phyloP scores from a whole-genome alignment of 805 yeast species.

The Cyberlindnera samutprakarnensis region DNA sequence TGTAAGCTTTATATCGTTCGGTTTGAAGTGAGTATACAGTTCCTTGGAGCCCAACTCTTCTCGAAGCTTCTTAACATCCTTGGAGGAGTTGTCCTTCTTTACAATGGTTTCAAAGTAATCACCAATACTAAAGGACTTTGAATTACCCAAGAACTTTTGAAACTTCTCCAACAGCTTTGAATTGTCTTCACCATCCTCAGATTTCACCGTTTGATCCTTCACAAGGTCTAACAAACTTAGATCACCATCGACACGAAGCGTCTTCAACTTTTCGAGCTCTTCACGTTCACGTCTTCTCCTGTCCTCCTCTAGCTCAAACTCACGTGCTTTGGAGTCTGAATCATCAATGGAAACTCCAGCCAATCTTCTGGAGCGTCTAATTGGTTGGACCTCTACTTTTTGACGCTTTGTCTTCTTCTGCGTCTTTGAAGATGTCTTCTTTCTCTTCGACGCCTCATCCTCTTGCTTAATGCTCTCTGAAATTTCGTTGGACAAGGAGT shows the following conservation, averaged over 20 bases:
- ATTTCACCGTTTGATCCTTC: conserved; percentile 31
- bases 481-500: conserved; percentile 46
- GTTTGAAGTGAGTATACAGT: conserved; percentile 51
- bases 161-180: conserved; percentile 24
- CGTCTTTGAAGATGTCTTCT: conserved; percentile 7
- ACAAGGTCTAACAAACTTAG: conserved; percentile 54
- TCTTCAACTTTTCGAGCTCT: conserved; percentile 42
- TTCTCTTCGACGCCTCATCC: conserved; percentile 18
- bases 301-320: conserved; percentile 17
- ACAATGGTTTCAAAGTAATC: conserved; percentile 56
- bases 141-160: conserved; percentile 22
- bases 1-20: conserved; percentile 64
- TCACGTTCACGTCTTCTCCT: conserved; percentile 28
- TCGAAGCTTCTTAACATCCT: conserved; percentile 40
- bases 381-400: conserved; percentile 36
- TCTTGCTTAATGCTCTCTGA: conserved; percentile 36
- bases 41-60: conserved; percentile 44
- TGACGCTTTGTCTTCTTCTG: conserved; percentile 14
- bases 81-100: conserved; percentile 27
- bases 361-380: conserved; percentile 70
- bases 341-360: conserved; percentile 64
- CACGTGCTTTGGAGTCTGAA: conserved; percentile 24
- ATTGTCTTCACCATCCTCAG: conserved; percentile 28
- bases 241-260: conserved; percentile 58
- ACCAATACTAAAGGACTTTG: conserved; percentile 46